Base-by-base conservation (phyloP, 176 grass and related monocot species). In the Avena atlantica region DNA sequence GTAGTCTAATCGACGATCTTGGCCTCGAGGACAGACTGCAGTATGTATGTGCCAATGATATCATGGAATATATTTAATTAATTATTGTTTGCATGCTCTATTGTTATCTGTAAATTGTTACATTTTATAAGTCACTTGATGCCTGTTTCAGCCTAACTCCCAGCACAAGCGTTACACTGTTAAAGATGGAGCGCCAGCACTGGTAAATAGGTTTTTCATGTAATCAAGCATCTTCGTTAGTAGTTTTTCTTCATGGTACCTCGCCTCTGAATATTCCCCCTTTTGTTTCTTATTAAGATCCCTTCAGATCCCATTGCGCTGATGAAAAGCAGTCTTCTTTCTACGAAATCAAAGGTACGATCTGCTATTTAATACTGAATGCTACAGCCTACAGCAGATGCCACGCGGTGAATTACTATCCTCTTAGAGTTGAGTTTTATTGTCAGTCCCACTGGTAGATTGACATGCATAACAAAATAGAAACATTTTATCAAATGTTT, bases 131-230 rank as follows among this genome's bases (percentile, higher is more conserved):
- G 19, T 78, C 24, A 80, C 44, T 73, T 93, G 12, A 85, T 75
- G 13, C 19, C 2, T 90, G 66, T 85, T 78, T 81, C 89, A 98
- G 97, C 97, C 97, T 76, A 86, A 90, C 78, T 92, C 97, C 70
- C 97, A 98, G 79, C 82, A 92, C 79, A 98, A 98, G 73, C 90
- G 97, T 36, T 98, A 98, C 78, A 85, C 94, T 76, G 97, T 98
- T 79, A 98, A 75, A 86, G 92, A 94, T 77, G 92, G 92, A 89
- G 89, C 56, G 19, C 94, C 94, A 25, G 66, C 89, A 86, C 60
- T 98, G 94, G 97, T 98, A 94, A 92, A 68, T 73, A 58, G 31
- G 5, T 20, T 91, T 78, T 23, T 85, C 12, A 56, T 78, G 20
- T 34, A 59, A 19, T 84, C 80, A 73, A 69, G 48, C 15, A 7